These are phyloP conservation scores for Colletotrichum musicola DNA, from an alignment of 2,329 filamentous ascomycete genomes.

Conservation along the genomic window DNA sequence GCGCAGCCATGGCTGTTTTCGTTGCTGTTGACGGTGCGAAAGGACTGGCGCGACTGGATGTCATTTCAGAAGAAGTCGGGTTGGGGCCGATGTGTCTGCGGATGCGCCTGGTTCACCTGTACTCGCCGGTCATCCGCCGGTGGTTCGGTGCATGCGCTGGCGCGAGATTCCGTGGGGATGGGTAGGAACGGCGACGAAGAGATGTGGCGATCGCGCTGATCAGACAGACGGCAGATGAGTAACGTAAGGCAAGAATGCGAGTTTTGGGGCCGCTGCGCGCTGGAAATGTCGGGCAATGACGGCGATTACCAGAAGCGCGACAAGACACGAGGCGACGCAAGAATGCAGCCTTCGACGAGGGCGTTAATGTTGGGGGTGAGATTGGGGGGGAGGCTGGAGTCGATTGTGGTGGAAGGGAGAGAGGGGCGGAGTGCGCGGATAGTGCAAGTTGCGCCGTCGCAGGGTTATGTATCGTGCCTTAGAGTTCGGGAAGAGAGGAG, in stretches of 20 bases:
- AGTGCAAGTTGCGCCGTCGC: constrained; percentile 38
- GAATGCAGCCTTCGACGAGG: constrained; percentile 36
- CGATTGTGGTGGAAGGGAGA: constrained; percentile 21
- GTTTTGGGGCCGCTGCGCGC: constrained; percentile 23
- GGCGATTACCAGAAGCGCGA: constrained; percentile 23
- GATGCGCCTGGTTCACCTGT: constrained; percentile 42
- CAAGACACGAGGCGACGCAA: constrained; percentile 16
- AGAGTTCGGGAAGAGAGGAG: constrained; percentile 31
- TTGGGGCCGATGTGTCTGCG: constrained; percentile 43
- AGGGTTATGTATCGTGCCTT: constrained; percentile 41
- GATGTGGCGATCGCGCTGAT: constrained; percentile 30
- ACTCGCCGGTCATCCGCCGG: constrained; percentile 48
- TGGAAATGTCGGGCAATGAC: constrained; percentile 20
- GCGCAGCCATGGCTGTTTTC: constrained; percentile 58
- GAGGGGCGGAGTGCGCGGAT: constrained; percentile 17
- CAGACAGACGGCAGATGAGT: neutral
- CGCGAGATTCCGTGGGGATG: constrained; percentile 27
- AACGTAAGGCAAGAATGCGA: constrained; percentile 6
- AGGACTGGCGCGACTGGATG: constrained; percentile 49
- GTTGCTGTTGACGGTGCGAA: constrained; percentile 45
- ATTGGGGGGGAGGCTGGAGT: constrained; percentile 18
- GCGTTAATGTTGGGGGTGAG: constrained; percentile 24
- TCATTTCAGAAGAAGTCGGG: constrained; percentile 41
- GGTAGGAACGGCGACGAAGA: constrained; percentile 1
- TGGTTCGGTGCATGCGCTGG: constrained; percentile 46